A percentile compares a stretch with the other conserved stretches of the same genome.
phyloP scores from a whole-genome alignment of 1,284 basidiomycete genomes.

The Heliocybe sulcata region DNA sequence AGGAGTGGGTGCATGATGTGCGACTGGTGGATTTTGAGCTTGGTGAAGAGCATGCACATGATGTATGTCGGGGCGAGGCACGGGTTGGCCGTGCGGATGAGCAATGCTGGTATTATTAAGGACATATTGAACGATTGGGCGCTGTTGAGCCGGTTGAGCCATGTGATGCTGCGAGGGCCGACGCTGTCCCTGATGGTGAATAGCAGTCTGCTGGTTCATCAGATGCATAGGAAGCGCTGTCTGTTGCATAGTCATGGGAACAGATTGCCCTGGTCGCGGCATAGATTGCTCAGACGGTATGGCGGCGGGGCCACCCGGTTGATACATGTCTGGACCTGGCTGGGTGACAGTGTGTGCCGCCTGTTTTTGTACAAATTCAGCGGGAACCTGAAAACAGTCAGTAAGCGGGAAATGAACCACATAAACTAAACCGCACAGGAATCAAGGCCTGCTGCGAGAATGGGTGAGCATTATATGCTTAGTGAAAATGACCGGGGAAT shows the following conservation, averaged over 20 bases:
- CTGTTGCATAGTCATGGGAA: no score
- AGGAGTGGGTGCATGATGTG: no score
- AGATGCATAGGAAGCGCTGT: no score
- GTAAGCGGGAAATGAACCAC: background rate
- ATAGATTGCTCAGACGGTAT: background rate
- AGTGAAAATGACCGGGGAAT: background rate
- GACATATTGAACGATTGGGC: no score
- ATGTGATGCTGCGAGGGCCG: no score
- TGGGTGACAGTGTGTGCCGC: background rate
- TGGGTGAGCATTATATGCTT: background rate
- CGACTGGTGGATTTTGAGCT: no score
- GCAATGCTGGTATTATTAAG: slow-evolving; percentile 10
- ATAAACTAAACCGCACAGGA: background rate
- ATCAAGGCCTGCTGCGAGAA: background rate
- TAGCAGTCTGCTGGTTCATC: no score
- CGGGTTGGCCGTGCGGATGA: slow-evolving; percentile 13
- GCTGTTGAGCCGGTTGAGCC: no score
- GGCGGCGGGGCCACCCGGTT: background rate
- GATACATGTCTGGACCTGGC: background rate
- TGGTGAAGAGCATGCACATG: no score
- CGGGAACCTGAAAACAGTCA: background rate
- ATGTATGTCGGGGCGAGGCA: slow-evolving; percentile 4
- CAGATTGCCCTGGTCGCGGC: no score
- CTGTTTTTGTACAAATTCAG: background rate
- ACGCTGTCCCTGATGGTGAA: no score